These are phyloP conservation scores for Haematococcus sp. DNA, from an alignment of 139 green algal genomes.

Conservation along the genomic window DNA sequence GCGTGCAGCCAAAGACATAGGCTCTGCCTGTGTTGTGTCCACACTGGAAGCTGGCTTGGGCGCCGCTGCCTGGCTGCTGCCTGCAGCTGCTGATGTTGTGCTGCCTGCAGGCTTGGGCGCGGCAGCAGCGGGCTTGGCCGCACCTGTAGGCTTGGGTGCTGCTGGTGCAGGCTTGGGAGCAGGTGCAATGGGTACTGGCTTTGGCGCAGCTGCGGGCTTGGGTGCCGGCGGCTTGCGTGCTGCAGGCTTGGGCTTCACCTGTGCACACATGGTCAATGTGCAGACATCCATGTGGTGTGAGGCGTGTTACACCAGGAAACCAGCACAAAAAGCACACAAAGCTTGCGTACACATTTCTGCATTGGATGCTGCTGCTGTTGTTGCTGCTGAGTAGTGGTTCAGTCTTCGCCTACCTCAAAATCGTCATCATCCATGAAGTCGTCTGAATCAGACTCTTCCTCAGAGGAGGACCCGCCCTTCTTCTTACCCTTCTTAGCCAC, in stretches of 20 bases:
- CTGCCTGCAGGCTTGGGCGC: constrained; percentile 2
- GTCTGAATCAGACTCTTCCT: constrained; percentile 15
- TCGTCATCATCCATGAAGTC: constrained; percentile 23
- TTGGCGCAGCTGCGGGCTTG: constrained; percentile 13
- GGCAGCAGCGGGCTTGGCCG: constrained; percentile 1
- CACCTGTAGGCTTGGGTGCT: constrained; percentile 9
- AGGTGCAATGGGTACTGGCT: constrained; percentile 25
- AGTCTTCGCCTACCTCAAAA: constrained; percentile 13
- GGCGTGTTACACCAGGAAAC: too few species aligned
- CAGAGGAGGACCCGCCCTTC: not conserved
- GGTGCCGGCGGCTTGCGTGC: constrained; percentile 23
- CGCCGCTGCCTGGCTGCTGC: not conserved
- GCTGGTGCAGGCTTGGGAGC: constrained; percentile 30
- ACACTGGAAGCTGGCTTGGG: constrained; percentile 12
- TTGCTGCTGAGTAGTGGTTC: too few species aligned
- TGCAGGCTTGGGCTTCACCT: constrained; percentile 16
- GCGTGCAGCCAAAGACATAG: constrained; percentile 19
- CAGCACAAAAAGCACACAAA: too few species aligned
- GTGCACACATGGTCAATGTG: not conserved
- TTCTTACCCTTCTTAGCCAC: constrained; percentile 2
- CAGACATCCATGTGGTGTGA: too few species aligned
- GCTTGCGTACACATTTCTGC: too few species aligned
- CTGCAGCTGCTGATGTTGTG: not conserved
- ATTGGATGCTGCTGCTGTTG: too few species aligned
- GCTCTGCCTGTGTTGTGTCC: not conserved